These are phyloP conservation scores for Cymodocea nodosa DNA, from an alignment of 116 monocot genomes.

Conservation along the genomic window DNA sequence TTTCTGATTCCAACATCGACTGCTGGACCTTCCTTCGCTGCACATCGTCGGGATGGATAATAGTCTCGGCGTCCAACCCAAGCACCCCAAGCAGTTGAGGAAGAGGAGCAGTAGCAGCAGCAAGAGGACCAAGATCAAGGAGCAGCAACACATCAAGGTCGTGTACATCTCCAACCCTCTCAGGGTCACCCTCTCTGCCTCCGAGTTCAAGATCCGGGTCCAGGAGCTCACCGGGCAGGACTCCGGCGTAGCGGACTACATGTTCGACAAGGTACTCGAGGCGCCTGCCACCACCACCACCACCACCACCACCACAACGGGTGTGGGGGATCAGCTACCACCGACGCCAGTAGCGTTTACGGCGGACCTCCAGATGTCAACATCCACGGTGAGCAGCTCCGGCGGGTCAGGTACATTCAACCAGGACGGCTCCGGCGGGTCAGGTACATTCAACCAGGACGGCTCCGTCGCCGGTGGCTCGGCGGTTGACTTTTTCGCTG, in stretches of 20 bases:
- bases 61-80: too few species aligned
- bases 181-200: constrained; percentile 26
- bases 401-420: not conserved
- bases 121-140: constrained; percentile 2
- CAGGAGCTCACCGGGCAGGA: constrained; percentile 62
- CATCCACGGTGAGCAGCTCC: not conserved
- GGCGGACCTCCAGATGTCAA: not conserved
- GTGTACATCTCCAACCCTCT: constrained; percentile 68
- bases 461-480: not conserved
- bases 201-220: constrained; percentile 40
- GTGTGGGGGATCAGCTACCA: not conserved
- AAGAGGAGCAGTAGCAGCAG: too few species aligned
- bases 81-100: too few species aligned
- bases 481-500: too few species aligned
- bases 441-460: not conserved
- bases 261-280: not conserved
- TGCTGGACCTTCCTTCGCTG: too few species aligned
- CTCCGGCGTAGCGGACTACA: constrained; percentile 25
- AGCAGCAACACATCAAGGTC: constrained; percentile 38
- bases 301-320: too few species aligned
- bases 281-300: too few species aligned
- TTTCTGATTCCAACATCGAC: too few species aligned
- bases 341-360: too few species aligned
- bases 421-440: not conserved
- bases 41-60: too few species aligned